Evolutionary conservation across 2,329 filamentous ascomycete genomes (phyloP).

Genomic region (Cladophialophora yegresii): DNA sequence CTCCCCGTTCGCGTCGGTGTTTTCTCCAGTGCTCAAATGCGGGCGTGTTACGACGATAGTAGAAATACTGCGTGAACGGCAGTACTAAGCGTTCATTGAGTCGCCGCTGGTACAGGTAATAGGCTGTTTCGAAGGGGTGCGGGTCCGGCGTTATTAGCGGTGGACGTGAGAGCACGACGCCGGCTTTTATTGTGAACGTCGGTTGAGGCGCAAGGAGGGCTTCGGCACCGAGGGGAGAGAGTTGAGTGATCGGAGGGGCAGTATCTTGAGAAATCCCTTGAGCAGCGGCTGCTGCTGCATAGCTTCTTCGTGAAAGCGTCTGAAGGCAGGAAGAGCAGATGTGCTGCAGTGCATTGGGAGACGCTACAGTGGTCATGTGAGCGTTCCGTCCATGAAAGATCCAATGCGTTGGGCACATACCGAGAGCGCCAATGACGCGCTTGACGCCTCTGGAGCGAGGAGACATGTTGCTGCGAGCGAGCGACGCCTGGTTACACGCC

Average conservation of each 20-base stretch:
- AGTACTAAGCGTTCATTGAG: constrained; percentile 88
- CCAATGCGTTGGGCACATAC: constrained; percentile 17
- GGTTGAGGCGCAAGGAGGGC: constrained; percentile 44
- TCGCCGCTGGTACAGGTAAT: constrained; percentile 95
- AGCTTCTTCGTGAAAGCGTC: constrained; percentile 25
- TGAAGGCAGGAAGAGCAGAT: constrained; percentile 36
- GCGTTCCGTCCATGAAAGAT: constrained; percentile 5
- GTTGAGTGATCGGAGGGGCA: constrained; percentile 23
- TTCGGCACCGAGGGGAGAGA: constrained; percentile 43
- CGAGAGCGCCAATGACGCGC: constrained; percentile 25
- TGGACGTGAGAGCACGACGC: constrained; percentile 82
- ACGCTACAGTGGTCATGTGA: constrained; percentile 23
- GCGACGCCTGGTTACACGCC: neutral
- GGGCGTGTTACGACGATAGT: constrained; percentile 88
- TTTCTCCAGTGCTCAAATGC: constrained; percentile 85
- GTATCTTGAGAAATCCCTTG: constrained; percentile 19
- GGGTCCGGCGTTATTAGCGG: constrained; percentile 82
- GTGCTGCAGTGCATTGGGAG: constrained; percentile 25
- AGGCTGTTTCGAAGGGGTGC: constrained; percentile 86
- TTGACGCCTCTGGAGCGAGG: constrained; percentile 35
- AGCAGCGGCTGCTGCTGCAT: constrained; percentile 32
- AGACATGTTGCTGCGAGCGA: constrained; percentile 24
- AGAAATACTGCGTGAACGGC: constrained; percentile 87
- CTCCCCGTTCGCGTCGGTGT: constrained; percentile 72
- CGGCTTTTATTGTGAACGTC: constrained; percentile 57